These are phyloP conservation scores for Fusarium sp. DNA, from an alignment of 2,329 filamentous ascomycete species.

Conservation along the genomic window DNA sequence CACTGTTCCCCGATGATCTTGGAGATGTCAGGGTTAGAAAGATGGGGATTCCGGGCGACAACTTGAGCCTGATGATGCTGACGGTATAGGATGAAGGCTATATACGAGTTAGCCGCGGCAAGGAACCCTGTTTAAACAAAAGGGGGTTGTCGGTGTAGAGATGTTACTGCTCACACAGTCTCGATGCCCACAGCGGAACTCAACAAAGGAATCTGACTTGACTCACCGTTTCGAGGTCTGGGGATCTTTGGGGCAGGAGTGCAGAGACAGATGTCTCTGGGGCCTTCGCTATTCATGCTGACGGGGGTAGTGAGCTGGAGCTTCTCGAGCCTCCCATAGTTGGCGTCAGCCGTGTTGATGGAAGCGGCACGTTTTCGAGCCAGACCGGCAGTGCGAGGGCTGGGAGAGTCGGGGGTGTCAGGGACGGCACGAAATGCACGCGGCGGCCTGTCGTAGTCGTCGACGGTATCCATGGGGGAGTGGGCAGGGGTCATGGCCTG, in stretches of 20 bases:
- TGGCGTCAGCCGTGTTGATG: constrained; percentile 56
- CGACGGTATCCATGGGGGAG: constrained; percentile 39
- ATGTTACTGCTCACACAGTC: constrained; percentile 15
- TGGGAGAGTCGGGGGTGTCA: constrained; percentile 40
- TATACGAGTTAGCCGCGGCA: constrained; percentile 43
- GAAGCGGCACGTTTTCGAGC: constrained; percentile 56
- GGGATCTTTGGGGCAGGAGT: constrained; percentile 65
- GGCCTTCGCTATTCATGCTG: constrained; percentile 44
- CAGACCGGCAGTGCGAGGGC: constrained; percentile 37
- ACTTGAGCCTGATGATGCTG: constrained; percentile 89
- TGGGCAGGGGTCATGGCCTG: constrained; percentile 41
- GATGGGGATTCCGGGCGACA: constrained; percentile 80
- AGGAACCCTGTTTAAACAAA: neutral
- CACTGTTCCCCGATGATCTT: constrained; percentile 97
- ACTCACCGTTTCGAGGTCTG: constrained; percentile 66
- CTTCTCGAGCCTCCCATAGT: constrained; percentile 46
- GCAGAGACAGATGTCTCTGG: constrained; percentile 63
- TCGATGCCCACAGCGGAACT: neutral
- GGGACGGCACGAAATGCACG: constrained; percentile 33
- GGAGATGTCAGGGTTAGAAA: constrained; percentile 94
- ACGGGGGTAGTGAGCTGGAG: constrained; percentile 43
- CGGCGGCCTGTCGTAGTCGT: constrained; percentile 34
- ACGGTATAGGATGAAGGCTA: constrained; percentile 97
- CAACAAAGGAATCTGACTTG: constrained; percentile 25
- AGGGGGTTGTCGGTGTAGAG: neutral